These are phyloP conservation scores for Nicotiana sylvestris DNA, from an alignment of 257 asterid genomes.

Conservation along the genomic window DNA sequence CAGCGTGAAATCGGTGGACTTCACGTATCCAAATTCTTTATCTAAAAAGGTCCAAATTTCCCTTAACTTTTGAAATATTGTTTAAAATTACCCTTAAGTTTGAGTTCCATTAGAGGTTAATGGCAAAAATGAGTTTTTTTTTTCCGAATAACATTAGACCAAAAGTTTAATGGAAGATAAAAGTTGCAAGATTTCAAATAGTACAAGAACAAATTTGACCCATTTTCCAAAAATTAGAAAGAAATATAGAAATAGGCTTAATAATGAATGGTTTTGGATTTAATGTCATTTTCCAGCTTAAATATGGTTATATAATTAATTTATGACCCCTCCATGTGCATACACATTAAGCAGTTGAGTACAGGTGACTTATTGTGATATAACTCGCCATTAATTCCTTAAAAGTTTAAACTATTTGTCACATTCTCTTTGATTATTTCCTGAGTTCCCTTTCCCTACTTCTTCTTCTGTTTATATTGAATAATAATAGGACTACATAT, in stretches of 20 bases:
- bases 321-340: constrained; percentile 8
- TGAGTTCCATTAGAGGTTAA: no score
- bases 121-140: no score
- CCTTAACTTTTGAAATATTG: no score
- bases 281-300: neutral
- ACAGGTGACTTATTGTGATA: neutral
- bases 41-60: no score
- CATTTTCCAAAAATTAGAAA: neutral
- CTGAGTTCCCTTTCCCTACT: neutral
- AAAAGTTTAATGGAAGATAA: no score
- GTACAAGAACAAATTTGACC: neutral
- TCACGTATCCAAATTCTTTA: no score
- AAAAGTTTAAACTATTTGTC: neutral
- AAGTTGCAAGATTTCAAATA: neutral
- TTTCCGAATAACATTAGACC: no score
- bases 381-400: neutral
- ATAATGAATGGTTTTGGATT: neutral
- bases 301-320: neutral
- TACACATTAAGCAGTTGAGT: neutral
- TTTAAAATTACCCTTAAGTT: no score
- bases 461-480: neutral
- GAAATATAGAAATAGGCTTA: neutral
- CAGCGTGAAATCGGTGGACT: no score
- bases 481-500: neutral
- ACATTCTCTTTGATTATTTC: neutral